Evolutionary conservation across 768 basidiomycete genomes (phyloP), one percentile per base, ranked within the genome.

Genomic region (Trametes meyenii): DNA sequence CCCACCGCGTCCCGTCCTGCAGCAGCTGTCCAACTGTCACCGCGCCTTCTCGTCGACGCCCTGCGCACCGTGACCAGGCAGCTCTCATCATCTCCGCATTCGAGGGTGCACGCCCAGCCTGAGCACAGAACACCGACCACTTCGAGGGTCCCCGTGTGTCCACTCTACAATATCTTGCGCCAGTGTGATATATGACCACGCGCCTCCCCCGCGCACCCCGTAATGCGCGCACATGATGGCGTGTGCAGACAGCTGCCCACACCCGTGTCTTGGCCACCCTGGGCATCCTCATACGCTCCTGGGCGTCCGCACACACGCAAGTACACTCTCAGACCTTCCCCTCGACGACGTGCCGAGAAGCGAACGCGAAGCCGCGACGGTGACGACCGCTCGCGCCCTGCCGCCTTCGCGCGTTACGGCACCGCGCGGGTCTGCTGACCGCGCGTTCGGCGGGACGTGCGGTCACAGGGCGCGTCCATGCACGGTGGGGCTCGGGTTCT

Each of bases 371-470:
- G 45, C 45, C 45, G 52, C 53, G 13, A 46, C 53, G 13, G 40
- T 42, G 49, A 51, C 60, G 53, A 52, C 52, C 19, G 4, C 21
- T 48, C 33, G 51, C 16, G 60, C 24, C 2, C 45, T 26, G 44
- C 46, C 60, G 53, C 26, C 52, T 35, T 44, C 51, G 24, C 23
- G 51, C 13, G 26, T 61, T 35, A 49, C 60, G 60, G 60, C 46
- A 61, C 11, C 35, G 35, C 56, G 46, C 19, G 13, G 35, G 58
- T 59, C 58, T 51, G 49, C 58, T 51, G 58, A 59, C 58, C 42
- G 50, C 33, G 39, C 42, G 38, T 35, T 3, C 2, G 14, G 23
- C 19, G 5, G 36, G 38, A 5, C 16, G 16, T 21, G 29, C 21
- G 36, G 24, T 46, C 23, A 35, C 55, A 35, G 33, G 44, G 17